Percentiles rank a stretch among this genome's conserved stretches.
phyloP scores from a whole-genome alignment of 1,139 yeast species.

The Protomyces gravidus region DNA sequence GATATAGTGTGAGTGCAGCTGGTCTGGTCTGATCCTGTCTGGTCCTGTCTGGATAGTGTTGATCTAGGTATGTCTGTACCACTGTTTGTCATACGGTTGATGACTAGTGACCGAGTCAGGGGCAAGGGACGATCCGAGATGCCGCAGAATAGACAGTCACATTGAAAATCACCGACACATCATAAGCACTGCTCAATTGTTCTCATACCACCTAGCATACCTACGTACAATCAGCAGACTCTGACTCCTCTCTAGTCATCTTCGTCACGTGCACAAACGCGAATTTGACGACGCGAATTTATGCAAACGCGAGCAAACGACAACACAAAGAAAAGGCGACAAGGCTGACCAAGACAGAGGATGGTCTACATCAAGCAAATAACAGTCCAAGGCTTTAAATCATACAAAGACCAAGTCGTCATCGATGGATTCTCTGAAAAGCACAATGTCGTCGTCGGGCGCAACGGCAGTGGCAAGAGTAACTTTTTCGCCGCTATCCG shows the following conservation, averaged over 20 bases:
- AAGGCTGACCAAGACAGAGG: not conserved
- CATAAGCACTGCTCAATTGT: too few relatives aligned
- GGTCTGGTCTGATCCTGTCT: too few relatives aligned
- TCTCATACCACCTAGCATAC: too few relatives aligned
- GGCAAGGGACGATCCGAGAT: too few relatives aligned
- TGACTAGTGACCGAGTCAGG: too few relatives aligned
- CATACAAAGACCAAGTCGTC: slow-evolving; percentile 78
- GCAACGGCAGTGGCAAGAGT: slow-evolving; percentile 96
- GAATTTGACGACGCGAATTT: not conserved
- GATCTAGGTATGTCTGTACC: too few relatives aligned
- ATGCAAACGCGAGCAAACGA: not conserved
- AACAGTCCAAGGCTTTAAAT: slow-evolving; percentile 86
- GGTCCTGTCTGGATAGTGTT: too few relatives aligned
- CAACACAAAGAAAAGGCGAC: not conserved
- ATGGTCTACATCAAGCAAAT: slow-evolving; percentile 42
- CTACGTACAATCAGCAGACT: too few relatives aligned
- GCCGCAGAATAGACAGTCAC: too few relatives aligned
- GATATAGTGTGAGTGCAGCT: too few relatives aligned
- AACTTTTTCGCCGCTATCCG: slow-evolving; percentile 94
- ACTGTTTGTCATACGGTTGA: too few relatives aligned
- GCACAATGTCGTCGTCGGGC: slow-evolving; percentile 83
- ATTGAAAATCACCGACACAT: too few relatives aligned
- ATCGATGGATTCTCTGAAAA: slow-evolving; percentile 74
- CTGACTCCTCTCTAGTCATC: not conserved
- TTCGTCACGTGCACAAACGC: not conserved